A percentile compares a stretch with the other conserved stretches of the same genome.
phyloP scores from a whole-genome alignment of 148 eudicot species.

The Persicaria tinctoria region DNA sequence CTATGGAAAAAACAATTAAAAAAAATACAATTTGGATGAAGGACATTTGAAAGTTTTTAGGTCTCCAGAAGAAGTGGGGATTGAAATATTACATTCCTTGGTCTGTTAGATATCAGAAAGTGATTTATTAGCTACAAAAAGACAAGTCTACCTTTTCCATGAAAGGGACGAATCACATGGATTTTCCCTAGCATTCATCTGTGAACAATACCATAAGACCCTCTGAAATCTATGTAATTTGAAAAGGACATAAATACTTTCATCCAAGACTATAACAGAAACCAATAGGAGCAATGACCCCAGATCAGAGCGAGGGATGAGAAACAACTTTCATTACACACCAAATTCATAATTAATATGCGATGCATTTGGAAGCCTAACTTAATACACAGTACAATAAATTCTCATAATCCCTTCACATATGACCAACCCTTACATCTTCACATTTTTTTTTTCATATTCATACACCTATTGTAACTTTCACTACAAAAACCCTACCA shows the following conservation, averaged over 20 bases:
- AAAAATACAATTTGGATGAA: neutral
- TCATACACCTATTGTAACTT: neutral
- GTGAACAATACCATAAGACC: neutral
- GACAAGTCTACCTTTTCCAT: neutral
- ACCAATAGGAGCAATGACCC: neutral
- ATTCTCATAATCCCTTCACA: neutral
- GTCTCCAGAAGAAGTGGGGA: neutral
- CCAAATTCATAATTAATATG: neutral
- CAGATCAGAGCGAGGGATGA: no score
- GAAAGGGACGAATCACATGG: neutral
- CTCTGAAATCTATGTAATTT: neutral
- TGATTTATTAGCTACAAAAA: neutral
- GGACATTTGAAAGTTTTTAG: neutral
- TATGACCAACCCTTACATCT: neutral
- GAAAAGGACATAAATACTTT: neutral
- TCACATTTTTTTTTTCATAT: neutral
- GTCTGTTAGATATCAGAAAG: neutral
- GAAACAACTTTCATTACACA: neutral
- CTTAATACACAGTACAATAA: neutral
- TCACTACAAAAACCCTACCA: neutral
- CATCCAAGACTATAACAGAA: neutral
- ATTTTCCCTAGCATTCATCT: neutral
- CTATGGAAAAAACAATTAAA: neutral
- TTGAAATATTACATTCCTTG: neutral
- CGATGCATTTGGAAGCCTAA: neutral